Evolutionary conservation across 1,139 yeast species (phyloP).

Genomic region (Pichia norvegensis): DNA sequence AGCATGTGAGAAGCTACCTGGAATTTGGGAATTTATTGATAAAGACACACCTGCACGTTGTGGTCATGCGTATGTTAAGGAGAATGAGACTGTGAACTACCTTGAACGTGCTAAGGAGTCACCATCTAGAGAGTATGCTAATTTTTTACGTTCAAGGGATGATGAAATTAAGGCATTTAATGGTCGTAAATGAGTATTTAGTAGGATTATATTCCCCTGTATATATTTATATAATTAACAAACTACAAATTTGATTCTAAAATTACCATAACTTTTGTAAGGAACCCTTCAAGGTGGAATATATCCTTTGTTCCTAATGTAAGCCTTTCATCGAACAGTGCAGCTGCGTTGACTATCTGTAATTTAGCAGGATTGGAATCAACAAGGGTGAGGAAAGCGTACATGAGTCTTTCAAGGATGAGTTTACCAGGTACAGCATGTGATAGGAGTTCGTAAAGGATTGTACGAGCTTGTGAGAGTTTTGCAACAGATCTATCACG

Average conservation of each 20-base stretch:
- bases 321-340: conserved; percentile 79
- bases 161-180: conserved; percentile 30
- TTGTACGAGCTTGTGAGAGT: conserved; percentile 64
- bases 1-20: conserved; percentile 90
- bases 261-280: conserved; percentile 76
- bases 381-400: conserved; percentile 43
- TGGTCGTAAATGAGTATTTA: conserved; percentile 21
- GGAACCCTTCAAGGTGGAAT: conserved; percentile 90
- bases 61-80: conserved; percentile 49
- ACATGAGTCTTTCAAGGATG: conserved; percentile 61
- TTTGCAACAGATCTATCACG: conserved; percentile 62
- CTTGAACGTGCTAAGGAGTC: conserved; percentile 45
- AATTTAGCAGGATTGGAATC: conserved; percentile 21
- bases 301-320: conserved; percentile 83
- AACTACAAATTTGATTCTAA: conserved; percentile 31
- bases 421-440: conserved; percentile 89
- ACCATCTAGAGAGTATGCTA: conserved; percentile 51
- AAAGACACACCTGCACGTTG: conserved; percentile 61
- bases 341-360: conserved; percentile 55
- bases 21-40: conserved; percentile 78
- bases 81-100: conserved; percentile 42
- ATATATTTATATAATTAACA: background rate
- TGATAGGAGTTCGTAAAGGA: conserved; percentile 74
- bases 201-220: background rate
- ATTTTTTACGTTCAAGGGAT: conserved; percentile 29